These are phyloP conservation scores for Suillus subalutaceus DNA, from an alignment of 768 basidiomycete species.

Conservation along the genomic window DNA sequence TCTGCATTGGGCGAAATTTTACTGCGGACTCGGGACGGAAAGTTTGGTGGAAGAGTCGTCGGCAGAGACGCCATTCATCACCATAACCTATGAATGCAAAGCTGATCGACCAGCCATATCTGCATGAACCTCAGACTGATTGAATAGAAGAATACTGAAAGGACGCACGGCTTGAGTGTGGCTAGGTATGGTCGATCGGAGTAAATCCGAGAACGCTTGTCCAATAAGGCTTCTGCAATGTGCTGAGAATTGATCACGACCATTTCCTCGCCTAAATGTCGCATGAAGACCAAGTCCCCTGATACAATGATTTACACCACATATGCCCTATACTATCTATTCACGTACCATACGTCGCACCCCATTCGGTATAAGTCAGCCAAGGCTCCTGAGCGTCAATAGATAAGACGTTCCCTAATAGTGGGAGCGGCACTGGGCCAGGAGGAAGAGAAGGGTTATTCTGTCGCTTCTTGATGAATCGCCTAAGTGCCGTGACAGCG, in stretches of 20 bases:
- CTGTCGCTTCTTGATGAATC: no score
- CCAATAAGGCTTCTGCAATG: conserved; percentile 8
- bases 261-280: conserved; percentile 3
- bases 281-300: conserved; percentile 10
- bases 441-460: no score
- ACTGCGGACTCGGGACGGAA: conserved; percentile 35
- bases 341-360: conserved; percentile 18
- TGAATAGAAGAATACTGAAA: background rate
- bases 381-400: no score
- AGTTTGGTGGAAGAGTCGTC: conserved; percentile 40
- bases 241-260: conserved; percentile 9
- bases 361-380: no score
- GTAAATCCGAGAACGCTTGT: conserved; percentile 15
- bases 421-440: no score
- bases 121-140: background rate
- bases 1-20: conserved; percentile 28
- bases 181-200: conserved; percentile 13
- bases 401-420: no score
- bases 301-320: background rate
- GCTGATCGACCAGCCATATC: conserved; percentile 5
- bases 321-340: background rate
- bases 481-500: no score
- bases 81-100: conserved; percentile 8
- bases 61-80: conserved; percentile 29
- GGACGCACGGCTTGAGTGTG: conserved; percentile 4